A percentile compares a stretch with the other conserved stretches of the same genome.
phyloP scores from a whole-genome alignment of 2,329 filamentous ascomycete species.

The Fusarium sp. region DNA sequence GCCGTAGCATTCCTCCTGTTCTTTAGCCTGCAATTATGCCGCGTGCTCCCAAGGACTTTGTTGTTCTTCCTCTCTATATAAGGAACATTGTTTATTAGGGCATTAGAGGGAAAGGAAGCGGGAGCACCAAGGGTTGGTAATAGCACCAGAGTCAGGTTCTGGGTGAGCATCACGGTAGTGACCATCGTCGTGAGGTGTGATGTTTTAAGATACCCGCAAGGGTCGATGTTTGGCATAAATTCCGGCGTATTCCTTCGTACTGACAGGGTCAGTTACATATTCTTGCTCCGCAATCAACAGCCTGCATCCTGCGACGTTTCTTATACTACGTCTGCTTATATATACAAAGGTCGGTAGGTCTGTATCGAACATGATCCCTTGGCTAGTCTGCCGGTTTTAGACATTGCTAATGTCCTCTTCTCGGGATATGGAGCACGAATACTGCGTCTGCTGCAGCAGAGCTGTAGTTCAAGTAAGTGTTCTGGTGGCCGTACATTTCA shows the following conservation, averaged over 20 bases:
- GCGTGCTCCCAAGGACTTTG: background rate
- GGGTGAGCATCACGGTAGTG: background rate
- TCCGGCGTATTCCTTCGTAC: background rate
- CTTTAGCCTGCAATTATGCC: background rate
- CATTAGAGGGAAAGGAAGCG: background rate
- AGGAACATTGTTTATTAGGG: background rate
- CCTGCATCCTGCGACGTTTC: background rate
- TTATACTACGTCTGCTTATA: background rate
- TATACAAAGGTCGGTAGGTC: background rate
- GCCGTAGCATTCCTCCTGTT: background rate
- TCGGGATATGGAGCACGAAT: slow-evolving; percentile 20
- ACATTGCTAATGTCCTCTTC: slow-evolving; percentile 22
- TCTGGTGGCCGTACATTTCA: too few relatives aligned
- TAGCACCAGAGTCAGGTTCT: background rate
- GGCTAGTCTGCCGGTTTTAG: slow-evolving; percentile 36
- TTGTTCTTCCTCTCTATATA: background rate
- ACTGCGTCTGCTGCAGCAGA: background rate
- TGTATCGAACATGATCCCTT: background rate
- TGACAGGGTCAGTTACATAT: background rate
- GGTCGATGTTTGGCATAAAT: background rate
- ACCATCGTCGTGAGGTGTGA: background rate
- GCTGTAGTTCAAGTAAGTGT: too few relatives aligned
- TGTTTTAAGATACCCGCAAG: background rate
- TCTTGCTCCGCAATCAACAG: background rate
- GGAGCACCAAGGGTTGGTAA: background rate